Evolutionary conservation across 495 filamentous ascomycete species (phyloP).

Genomic region (Cairneyella variabilis): DNA sequence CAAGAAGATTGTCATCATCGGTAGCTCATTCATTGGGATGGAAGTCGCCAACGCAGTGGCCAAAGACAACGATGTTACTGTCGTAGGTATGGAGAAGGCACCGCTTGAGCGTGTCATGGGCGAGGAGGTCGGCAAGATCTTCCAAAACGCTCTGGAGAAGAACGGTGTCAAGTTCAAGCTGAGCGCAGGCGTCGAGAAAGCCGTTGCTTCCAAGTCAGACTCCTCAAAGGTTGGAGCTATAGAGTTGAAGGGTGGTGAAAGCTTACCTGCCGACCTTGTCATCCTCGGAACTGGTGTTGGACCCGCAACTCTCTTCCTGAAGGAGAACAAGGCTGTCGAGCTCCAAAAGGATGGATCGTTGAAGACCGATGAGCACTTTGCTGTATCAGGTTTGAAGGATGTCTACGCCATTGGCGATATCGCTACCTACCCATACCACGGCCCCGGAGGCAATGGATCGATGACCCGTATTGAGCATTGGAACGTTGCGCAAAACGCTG

Average conservation of each 20-base stretch:
- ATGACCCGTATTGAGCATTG: slow-evolving; percentile 86
- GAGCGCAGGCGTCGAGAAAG: slow-evolving; percentile 74
- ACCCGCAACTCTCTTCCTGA: slow-evolving; percentile 84
- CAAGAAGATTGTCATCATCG: slow-evolving; percentile 90
- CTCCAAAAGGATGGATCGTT: slow-evolving; percentile 81
- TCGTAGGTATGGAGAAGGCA: slow-evolving; percentile 86
- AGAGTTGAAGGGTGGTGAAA: slow-evolving; percentile 79
- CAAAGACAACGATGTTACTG: slow-evolving; percentile 74
- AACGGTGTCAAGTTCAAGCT: slow-evolving; percentile 87
- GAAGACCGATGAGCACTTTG: slow-evolving; percentile 70
- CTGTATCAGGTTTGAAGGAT: slow-evolving; percentile 65
- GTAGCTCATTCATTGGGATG: slow-evolving; percentile 94
- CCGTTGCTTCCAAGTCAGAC: slow-evolving; percentile 60
- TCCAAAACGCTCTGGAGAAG: slow-evolving; percentile 72
- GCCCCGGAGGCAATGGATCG: slow-evolving; percentile 72
- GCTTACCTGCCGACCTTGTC: slow-evolving; percentile 82
- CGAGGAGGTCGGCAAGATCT: slow-evolving; percentile 71
- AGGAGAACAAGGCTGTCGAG: slow-evolving; percentile 58
- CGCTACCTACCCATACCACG: slow-evolving; percentile 90
- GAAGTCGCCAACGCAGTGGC: slow-evolving; percentile 78
- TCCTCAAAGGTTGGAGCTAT: slow-evolving; percentile 72
- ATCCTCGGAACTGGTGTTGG: slow-evolving; percentile 86
- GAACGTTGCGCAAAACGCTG: slow-evolving; percentile 95
- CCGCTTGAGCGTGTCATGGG: slow-evolving; percentile 90
- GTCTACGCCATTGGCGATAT: slow-evolving; percentile 97